These are phyloP conservation scores for Epichloe sibirici DNA, from an alignment of 2,329 filamentous ascomycete species.

Conservation along the genomic window DNA sequence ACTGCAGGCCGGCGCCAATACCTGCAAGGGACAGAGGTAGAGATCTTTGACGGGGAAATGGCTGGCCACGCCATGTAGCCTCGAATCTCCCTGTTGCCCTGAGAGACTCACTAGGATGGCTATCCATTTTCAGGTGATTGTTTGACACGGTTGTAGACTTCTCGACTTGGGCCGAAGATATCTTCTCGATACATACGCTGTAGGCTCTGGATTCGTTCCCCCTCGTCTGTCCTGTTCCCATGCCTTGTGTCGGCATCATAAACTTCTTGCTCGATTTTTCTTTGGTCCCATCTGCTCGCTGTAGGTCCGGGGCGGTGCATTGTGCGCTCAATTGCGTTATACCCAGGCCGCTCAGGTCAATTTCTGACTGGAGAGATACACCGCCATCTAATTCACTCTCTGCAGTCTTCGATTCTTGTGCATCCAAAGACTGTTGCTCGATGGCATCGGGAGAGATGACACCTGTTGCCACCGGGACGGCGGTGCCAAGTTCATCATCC, in stretches of 20 bases:
- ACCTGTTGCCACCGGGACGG: neutral
- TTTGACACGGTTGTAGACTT: neutral
- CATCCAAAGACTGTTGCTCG: neutral
- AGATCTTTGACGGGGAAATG: neutral
- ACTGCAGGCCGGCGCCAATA: conserved; percentile 13
- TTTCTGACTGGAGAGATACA: neutral
- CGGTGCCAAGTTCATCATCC: neutral
- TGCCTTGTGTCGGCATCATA: neutral
- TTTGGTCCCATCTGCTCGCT: neutral
- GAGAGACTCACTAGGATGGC: neutral
- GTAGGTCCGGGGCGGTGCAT: neutral
- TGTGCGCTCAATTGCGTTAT: neutral
- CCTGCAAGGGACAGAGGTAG: conserved; percentile 13
- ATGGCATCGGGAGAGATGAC: neutral
- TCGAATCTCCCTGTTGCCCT: neutral
- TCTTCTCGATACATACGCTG: neutral
- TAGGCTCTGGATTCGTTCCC: neutral
- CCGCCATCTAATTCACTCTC: conserved; percentile 5
- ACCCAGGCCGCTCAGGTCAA: neutral
- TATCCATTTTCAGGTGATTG: neutral
- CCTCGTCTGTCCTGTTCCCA: neutral
- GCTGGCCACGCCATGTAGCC: neutral
- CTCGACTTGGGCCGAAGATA: neutral
- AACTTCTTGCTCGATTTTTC: neutral
- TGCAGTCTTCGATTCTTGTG: neutral